Evolutionary conservation across 2,329 filamentous ascomycete species (phyloP).

Genomic region (Knufia fluminis): DNA sequence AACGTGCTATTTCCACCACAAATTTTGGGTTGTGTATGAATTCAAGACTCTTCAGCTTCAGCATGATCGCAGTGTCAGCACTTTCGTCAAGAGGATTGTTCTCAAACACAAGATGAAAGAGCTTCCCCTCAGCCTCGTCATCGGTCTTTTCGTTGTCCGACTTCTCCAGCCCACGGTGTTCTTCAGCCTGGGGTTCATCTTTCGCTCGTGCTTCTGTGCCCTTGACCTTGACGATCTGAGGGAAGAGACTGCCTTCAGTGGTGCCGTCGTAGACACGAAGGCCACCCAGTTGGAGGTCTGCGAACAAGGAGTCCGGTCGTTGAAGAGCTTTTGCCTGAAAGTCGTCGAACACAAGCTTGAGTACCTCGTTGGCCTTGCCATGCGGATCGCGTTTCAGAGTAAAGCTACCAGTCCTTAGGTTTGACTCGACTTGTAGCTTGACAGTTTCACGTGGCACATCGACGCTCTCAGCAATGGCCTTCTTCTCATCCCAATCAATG

Average conservation of each 20-base stretch:
- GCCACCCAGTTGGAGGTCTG: conserved; percentile 82
- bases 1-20: conserved; percentile 79
- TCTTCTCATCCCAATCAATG: conserved; percentile 98
- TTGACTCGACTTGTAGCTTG: conserved; percentile 86
- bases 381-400: conserved; percentile 81
- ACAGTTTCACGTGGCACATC: conserved; percentile 85
- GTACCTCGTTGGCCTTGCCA: conserved; percentile 65
- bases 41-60: conserved; percentile 90
- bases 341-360: conserved; percentile 87
- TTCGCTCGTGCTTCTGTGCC: conserved; percentile 58
- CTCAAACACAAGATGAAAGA: conserved; percentile 89
- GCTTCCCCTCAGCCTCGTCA: conserved; percentile 56
- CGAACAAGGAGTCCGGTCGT: conserved; percentile 79
- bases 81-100: conserved; percentile 89
- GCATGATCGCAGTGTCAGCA: conserved; percentile 79
- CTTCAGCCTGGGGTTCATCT: conserved; percentile 39
- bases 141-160: conserved; percentile 31
- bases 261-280: conserved; percentile 94
- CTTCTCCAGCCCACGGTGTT: conserved; percentile 31
- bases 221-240: conserved; percentile 93
- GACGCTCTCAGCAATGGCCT: conserved; percentile 74
- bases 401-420: conserved; percentile 91
- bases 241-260: conserved; percentile 79
- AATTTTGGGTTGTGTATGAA: conserved; percentile 97
- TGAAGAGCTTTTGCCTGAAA: conserved; percentile 87